phyloP scores from a whole-genome alignment of 2,329 filamentous ascomycete genomes.

The Aspergillus hortae region DNA sequence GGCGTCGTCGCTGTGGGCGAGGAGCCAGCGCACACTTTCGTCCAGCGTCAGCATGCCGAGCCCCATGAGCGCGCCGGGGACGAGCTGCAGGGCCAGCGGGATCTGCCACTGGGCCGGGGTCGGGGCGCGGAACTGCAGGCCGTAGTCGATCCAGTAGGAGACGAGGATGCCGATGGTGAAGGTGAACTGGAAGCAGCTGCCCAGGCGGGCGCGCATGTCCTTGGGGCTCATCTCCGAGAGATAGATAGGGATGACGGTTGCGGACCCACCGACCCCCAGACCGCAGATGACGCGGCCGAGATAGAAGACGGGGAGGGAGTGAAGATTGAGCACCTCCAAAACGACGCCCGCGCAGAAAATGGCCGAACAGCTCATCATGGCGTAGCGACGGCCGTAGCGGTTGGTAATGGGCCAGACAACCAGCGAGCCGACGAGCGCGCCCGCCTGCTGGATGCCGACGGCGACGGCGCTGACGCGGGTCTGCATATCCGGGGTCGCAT shows the following conservation, averaged over 20 bases:
- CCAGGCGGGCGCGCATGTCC: conserved; percentile 47
- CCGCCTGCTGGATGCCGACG: conserved; percentile 51
- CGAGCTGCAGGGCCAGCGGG: conserved; percentile 51
- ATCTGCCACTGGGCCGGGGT: conserved; percentile 53
- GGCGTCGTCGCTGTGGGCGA: conserved; percentile 37
- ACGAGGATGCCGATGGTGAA: conserved; percentile 50
- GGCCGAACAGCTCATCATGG: conserved; percentile 44
- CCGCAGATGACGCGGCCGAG: conserved; percentile 47
- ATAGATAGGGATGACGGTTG: conserved; percentile 43
- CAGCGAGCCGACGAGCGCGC: conserved; percentile 52
- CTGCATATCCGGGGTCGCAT: conserved; percentile 36
- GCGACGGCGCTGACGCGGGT: conserved; percentile 47
- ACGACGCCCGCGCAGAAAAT: conserved; percentile 46
- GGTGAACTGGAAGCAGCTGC: conserved; percentile 51
- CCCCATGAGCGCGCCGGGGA: conserved; percentile 47
- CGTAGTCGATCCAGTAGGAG: conserved; percentile 55
- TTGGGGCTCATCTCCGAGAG: conserved; percentile 46
- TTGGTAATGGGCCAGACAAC: conserved; percentile 49
- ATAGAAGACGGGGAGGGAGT: conserved; percentile 45
- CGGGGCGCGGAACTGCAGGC: conserved; percentile 22
- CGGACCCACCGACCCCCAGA: conserved; percentile 48
- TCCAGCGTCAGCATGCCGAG: conserved; percentile 48
- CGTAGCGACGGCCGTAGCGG: conserved; percentile 42
- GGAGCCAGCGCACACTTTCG: conserved; percentile 52
- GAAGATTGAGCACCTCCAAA: conserved; percentile 47